A percentile compares a stretch with the other conserved stretches of the same genome.
Conservation (phyloP, 768 basidiomycete genomes). For the Trametes sanguinea region DNA sequence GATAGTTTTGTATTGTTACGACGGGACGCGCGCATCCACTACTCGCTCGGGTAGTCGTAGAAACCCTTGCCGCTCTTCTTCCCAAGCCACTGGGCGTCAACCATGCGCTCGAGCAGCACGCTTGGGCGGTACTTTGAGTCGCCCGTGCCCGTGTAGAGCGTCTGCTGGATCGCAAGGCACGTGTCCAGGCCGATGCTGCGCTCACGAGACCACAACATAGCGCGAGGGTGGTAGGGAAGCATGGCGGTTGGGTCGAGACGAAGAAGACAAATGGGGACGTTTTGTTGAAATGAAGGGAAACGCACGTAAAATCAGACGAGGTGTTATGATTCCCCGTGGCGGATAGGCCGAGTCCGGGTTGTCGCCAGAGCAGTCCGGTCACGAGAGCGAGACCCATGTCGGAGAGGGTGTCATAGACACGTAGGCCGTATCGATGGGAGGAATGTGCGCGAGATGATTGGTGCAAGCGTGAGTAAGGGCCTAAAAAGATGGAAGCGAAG, state of each 20-base stretch:
- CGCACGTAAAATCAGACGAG: slow-evolving; percentile 13
- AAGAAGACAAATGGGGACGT: neutral
- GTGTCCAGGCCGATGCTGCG: slow-evolving; percentile 95
- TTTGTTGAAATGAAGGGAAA: slow-evolving; percentile 1
- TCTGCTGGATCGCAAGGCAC: slow-evolving; percentile 90
- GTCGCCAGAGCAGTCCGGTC: neutral
- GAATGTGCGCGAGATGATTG: slow-evolving; percentile 12
- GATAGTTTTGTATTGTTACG: neutral
- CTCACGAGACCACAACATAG: slow-evolving; percentile 5
- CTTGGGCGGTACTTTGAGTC: slow-evolving; percentile 96
- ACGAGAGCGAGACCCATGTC: neutral
- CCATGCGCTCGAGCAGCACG: slow-evolving; percentile 90
- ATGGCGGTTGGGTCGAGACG: neutral
- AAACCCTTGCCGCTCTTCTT: slow-evolving; percentile 94
- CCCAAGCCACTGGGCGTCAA: slow-evolving; percentile 93
- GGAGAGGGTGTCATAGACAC: neutral
- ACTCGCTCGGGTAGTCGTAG: slow-evolving; percentile 67
- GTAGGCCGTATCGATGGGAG: neutral
- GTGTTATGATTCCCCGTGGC: neutral
- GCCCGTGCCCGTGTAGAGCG: slow-evolving; percentile 83
- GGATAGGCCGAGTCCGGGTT: neutral
- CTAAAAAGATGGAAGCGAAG: neutral
- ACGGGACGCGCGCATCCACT: neutral
- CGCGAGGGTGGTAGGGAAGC: neutral
- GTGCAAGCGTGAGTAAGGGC: slow-evolving; percentile 2